Percentiles rank a stretch among this genome's conserved stretches.
Evolutionary conservation across 2,329 filamentous ascomycete species (phyloP).

Genomic region (Leptodontidium sp.): DNA sequence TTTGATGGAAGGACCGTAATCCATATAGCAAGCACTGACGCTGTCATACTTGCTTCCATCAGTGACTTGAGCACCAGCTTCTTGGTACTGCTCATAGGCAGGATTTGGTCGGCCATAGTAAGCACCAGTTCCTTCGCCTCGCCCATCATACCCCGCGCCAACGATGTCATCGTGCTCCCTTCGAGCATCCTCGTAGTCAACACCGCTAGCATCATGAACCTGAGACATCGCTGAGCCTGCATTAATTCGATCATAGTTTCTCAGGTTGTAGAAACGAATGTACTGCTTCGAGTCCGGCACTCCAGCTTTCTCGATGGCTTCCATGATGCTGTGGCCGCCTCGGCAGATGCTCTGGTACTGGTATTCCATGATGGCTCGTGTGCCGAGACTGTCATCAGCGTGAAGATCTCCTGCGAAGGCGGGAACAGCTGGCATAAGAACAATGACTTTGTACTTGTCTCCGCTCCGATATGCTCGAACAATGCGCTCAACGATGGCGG

Average conservation of each 20-base stretch:
- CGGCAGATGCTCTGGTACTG: constrained; percentile 84
- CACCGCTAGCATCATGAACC: constrained; percentile 69
- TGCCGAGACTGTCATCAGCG: constrained; percentile 75
- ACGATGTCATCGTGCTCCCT: constrained; percentile 68
- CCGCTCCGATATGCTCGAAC: constrained; percentile 71
- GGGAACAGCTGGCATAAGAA: constrained; percentile 81
- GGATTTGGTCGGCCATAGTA: constrained; percentile 46
- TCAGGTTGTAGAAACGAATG: constrained; percentile 85
- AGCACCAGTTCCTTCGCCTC: constrained; percentile 49
- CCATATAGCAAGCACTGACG: constrained; percentile 85
- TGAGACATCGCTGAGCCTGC: constrained; percentile 66
- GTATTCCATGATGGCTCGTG: constrained; percentile 87
- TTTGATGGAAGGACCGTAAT: constrained; percentile 74
- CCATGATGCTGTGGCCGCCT: constrained; percentile 80
- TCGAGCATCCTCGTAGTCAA: constrained; percentile 72
- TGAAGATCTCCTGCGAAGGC: constrained; percentile 84
- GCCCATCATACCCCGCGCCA: constrained; percentile 53
- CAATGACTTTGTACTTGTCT: constrained; percentile 76
- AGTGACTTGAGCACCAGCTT: constrained; percentile 64
- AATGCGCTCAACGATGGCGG: constrained; percentile 80
- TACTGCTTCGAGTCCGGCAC: constrained; percentile 74
- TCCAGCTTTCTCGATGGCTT: constrained; percentile 69
- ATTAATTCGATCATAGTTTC: constrained; percentile 87
- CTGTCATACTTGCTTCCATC: constrained; percentile 72
- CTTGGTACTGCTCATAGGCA: constrained; percentile 68